Percentiles rank a stretch among this genome's conserved stretches.
These are phyloP conservation scores for Colletotrichum sp. DNA, from an alignment of 2,329 filamentous ascomycete genomes.

Conservation along the genomic window DNA sequence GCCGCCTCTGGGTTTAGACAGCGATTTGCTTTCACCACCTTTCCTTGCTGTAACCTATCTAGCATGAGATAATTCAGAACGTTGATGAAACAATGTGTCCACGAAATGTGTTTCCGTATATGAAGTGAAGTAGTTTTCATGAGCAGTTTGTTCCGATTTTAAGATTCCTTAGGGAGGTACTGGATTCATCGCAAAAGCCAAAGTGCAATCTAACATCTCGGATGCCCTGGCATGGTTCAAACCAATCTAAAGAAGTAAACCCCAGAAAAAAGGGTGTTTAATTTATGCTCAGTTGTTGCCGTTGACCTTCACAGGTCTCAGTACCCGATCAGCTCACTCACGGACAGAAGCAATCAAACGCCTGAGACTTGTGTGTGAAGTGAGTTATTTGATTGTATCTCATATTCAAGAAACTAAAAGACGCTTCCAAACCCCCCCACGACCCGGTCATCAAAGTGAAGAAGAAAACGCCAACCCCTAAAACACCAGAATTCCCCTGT, in stretches of 20 bases:
- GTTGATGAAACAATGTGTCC: neutral
- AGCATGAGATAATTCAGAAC: slow-evolving; percentile 1
- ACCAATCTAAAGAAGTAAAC: neutral
- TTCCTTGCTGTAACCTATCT: neutral
- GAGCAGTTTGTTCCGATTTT: neutral
- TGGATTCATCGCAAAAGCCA: neutral
- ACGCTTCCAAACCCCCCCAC: neutral
- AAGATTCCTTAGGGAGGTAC: neutral
- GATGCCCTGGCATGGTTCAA: neutral
- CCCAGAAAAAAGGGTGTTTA: neutral
- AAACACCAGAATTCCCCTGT: neutral
- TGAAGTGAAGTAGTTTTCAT: neutral
- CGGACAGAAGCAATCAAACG: neutral
- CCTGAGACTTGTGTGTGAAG: neutral
- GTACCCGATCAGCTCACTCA: neutral
- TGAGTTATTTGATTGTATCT: neutral
- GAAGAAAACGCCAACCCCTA: neutral
- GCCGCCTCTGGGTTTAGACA: neutral
- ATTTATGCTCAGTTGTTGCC: neutral
- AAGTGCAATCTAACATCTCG: too few species aligned
- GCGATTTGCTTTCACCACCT: slow-evolving; percentile 15
- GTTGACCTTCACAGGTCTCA: neutral
- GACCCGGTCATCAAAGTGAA: neutral
- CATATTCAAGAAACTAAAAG: neutral
- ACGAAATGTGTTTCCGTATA: neutral